Conservation (phyloP, 495 filamentous ascomycete species). For the Aspergillus campestris region DNA sequence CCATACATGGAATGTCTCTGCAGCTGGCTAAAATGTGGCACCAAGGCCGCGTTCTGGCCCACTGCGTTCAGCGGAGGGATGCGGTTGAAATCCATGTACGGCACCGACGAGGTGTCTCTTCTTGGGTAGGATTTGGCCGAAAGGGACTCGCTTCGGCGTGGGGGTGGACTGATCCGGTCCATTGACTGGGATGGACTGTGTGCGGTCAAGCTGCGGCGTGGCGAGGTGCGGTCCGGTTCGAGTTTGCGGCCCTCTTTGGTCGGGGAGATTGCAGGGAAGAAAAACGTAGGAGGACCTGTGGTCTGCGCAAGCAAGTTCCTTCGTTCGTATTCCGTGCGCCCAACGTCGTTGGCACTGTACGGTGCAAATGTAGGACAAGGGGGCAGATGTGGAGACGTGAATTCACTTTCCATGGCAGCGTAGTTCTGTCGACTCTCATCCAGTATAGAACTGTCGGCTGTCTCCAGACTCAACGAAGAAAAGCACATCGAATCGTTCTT, state of each 20-base stretch:
- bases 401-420: conserved; percentile 19
- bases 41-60: conserved; percentile 13
- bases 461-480: conserved; percentile 39
- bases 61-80: conserved; percentile 7
- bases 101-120: conserved; percentile 6
- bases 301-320: conserved; percentile 18
- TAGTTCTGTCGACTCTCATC: conserved; percentile 27
- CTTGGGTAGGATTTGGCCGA: conserved; percentile 13
- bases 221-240: conserved; percentile 19
- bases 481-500: conserved; percentile 35
- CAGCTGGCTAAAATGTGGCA: conserved; percentile 22
- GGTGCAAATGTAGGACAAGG: conserved; percentile 34
- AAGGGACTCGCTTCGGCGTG: conserved; percentile 31
- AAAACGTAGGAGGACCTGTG: conserved; percentile 18
- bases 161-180: conserved; percentile 19
- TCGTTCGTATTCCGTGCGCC: conserved; percentile 25
- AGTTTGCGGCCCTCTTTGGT: conserved; percentile 15
- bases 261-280: conserved; percentile 26
- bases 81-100: conserved; percentile 8
- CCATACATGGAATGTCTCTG: conserved; percentile 22
- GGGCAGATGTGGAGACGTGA: conserved; percentile 26
- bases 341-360: conserved; percentile 39
- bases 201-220: conserved; percentile 35
- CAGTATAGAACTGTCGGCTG: conserved; percentile 42
- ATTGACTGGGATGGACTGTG: conserved; percentile 19